Evolutionary conservation across 495 filamentous ascomycete genomes (phyloP), one percentile per base, ranked within the genome.

Genomic region (Podospora conica): DNA sequence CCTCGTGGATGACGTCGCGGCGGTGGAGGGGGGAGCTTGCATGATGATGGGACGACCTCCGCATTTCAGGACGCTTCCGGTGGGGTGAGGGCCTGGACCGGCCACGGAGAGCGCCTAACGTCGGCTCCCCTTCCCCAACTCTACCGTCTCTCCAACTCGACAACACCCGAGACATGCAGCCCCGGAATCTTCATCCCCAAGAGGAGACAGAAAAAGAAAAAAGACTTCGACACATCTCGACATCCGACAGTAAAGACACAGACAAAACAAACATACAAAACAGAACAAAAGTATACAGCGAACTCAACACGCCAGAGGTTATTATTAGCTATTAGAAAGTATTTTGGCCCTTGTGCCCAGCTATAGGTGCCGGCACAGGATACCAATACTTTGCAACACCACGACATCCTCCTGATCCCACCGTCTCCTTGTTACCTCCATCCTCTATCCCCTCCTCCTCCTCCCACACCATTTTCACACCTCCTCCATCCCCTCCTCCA

Each of bases 261-360:
- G 25, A 27, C 6, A 6, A 27, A 27, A 2, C 25, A 27, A 27
- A 27, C 3, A 27, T 2, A 18, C 1, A 1, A 40, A 40, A 12
- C 6, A 40, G 22, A 61, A 27, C 40, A 3, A 9, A 56, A n/a
- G 31, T 33, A 54, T 66, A 59, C 11, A 65, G 69, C 70, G 67
- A 74, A 74, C 69, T 73, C 70, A 71, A 68, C 72, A 73, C 68
- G 66, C 70, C 69, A 70, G 70, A 75, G 71, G 70, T 71, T 70
- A 72, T 71, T 71, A 73, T 73, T 76, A 73, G 68, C 68, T 76
- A 76, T 76, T 76, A 76, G 58, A 61, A 63, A 69, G 60, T 48
- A 28, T 15, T 60, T 65, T 60, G 61, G 65, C 63, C 55, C 61
- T 28, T 54, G 22, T 29, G 33, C 55, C 62, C 31, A 60, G 55